A percentile compares a stretch with the other conserved stretches of the same genome.
phyloP scores from a whole-genome alignment of 1,139 yeast species.

The Suhomyces choctaworum region DNA sequence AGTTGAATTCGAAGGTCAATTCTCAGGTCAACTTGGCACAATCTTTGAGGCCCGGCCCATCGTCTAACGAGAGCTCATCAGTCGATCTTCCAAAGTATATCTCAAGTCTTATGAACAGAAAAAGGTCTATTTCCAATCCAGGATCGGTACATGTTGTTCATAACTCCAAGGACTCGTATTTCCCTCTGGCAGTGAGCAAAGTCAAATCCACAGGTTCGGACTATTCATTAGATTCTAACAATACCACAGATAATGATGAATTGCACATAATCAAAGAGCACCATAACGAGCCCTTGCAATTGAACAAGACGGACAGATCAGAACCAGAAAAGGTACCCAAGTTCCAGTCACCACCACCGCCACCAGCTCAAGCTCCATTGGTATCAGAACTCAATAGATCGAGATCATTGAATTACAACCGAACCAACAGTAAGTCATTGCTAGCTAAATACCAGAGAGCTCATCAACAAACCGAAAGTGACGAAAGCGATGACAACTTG shows the following conservation, averaged over 20 bases:
- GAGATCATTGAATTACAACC: conserved; percentile 32
- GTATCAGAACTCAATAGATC: conserved; percentile 24
- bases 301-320: conserved; percentile 7
- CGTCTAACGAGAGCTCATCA: conserved; percentile 29
- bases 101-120: conserved; percentile 13
- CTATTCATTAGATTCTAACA: conserved; percentile 18
- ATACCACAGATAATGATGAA: conserved; percentile 19
- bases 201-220: conserved; percentile 21
- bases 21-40: conserved; percentile 34
- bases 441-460: conserved; percentile 30
- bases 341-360: conserved; percentile 12
- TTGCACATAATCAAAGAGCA: conserved; percentile 30
- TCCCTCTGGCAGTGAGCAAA: conserved; percentile 25
- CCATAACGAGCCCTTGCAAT: conserved; percentile 15
- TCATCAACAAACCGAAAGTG: conserved; percentile 18
- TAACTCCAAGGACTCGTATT: conserved; percentile 32
- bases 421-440: conserved; percentile 24
- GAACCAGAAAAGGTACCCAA: background rate
- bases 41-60: conserved; percentile 25
- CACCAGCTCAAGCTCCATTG: conserved; percentile 18
- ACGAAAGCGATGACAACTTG: conserved; percentile 17
- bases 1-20: conserved; percentile 43
- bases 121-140: conserved; percentile 27
- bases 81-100: conserved; percentile 31
- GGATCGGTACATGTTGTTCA: conserved; percentile 18